phyloP scores from a whole-genome alignment of 768 basidiomycete genomes.

The Kwoniella sp. region DNA sequence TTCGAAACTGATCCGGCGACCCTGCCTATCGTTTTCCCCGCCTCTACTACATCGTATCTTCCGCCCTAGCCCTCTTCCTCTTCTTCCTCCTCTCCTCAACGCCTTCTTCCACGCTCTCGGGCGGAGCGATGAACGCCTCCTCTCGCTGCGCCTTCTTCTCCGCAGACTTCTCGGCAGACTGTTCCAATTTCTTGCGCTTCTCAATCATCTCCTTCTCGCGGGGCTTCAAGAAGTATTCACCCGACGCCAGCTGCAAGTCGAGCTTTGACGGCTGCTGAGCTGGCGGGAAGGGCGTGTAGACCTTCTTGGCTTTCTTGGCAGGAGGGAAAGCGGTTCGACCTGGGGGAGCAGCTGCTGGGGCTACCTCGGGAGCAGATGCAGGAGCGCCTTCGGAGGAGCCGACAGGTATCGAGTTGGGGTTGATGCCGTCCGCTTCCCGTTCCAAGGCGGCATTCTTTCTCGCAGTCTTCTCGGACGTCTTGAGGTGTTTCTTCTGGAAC shows the following conservation, averaged over 20 bases:
- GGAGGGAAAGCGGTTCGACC: constrained; percentile 55
- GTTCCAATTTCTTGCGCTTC: constrained; percentile 68
- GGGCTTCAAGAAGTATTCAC: constrained; percentile 96
- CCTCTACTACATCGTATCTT: constrained; percentile 18
- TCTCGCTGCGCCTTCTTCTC: constrained; percentile 78
- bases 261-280: constrained; percentile 91
- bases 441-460: constrained; percentile 78
- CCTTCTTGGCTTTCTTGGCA: constrained; percentile 67
- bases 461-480: constrained; percentile 88
- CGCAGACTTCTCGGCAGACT: constrained; percentile 79
- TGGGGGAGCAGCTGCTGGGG: constrained; percentile 1
- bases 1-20: not conserved
- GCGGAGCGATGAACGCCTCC: constrained; percentile 83
- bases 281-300: constrained; percentile 98
- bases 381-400: not conserved
- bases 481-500: constrained; percentile 90
- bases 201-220: constrained; percentile 81
- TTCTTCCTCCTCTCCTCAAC: constrained; percentile 72
- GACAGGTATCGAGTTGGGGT: constrained; percentile 60
- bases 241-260: constrained; percentile 90
- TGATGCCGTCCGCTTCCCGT: constrained; percentile 59
- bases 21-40: not conserved
- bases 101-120: constrained; percentile 71
- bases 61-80: constrained; percentile 28
- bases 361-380: not conserved